A percentile compares a stretch with the other conserved stretches of the same genome.
Conservation (phyloP, 441 rosid genomes). For the Populus trichocarpa region DNA sequence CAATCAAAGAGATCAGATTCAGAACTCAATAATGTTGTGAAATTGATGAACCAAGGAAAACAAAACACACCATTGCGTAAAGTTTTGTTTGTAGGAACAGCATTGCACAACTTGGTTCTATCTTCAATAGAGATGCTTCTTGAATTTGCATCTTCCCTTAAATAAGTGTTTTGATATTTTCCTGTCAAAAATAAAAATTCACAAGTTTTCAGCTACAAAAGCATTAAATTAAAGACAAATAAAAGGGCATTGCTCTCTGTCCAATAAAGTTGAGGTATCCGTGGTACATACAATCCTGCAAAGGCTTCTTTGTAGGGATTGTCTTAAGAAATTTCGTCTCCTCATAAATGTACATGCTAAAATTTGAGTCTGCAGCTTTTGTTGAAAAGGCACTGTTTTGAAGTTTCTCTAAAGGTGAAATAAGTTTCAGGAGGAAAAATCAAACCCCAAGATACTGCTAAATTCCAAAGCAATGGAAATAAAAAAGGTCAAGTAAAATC, state of each 20-base stretch:
- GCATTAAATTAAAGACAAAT: background rate
- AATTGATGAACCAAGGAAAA: constrained; percentile 1
- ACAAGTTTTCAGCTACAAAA: background rate
- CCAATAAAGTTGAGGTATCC: background rate
- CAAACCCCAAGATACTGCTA: background rate
- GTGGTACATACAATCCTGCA: background rate
- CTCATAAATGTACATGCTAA: background rate
- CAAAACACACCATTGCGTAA: constrained; percentile 55
- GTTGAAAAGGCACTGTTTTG: background rate
- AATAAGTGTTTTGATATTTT: constrained; percentile 16
- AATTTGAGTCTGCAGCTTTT: constrained; percentile 1
- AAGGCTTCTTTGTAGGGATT: background rate
- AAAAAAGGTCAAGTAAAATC: background rate
- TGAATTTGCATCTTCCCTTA: constrained; percentile 19
- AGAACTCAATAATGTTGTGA: background rate
- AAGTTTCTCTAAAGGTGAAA: background rate
- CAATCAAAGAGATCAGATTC: background rate
- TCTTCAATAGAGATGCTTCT: constrained; percentile 24
- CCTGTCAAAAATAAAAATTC: constrained; percentile 19
- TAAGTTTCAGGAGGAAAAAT: background rate
- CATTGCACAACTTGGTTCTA: constrained; percentile 21
- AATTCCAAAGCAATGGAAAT: background rate
- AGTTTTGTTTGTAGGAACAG: constrained; percentile 34
- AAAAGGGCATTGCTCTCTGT: background rate
- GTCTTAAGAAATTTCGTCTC: background rate